A percentile compares a stretch with the other conserved stretches of the same genome.
phyloP scores from a whole-genome alignment of 441 rosid genomes.

The Pelargonium citronellum region DNA sequence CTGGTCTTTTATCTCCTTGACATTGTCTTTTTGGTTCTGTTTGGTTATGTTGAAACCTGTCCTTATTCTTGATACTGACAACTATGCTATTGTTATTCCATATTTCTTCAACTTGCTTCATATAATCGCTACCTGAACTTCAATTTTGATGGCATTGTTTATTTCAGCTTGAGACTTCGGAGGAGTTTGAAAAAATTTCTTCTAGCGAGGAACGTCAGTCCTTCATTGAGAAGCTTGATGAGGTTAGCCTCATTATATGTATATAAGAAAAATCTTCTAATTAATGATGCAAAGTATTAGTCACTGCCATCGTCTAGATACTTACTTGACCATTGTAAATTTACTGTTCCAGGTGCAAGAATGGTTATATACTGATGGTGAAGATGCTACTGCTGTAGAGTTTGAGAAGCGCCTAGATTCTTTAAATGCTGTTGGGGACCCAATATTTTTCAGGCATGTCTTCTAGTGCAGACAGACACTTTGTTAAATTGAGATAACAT shows the following conservation, averaged over 20 bases:
- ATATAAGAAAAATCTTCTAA: too few species aligned
- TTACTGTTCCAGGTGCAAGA: constrained; percentile 69
- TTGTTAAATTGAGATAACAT: too few species aligned
- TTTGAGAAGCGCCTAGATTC: constrained; percentile 63
- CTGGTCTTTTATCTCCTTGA: not conserved
- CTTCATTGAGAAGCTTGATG: constrained; percentile 80
- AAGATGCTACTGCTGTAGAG: constrained; percentile 75
- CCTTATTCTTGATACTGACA: too few species aligned
- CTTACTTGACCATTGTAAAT: constrained; percentile 9
- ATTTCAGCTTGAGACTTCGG: constrained; percentile 72
- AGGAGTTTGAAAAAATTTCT: constrained; percentile 63
- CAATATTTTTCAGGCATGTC: constrained; percentile 68
- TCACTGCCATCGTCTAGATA: not conserved
- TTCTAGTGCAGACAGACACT: not conserved
- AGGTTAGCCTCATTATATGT: constrained; percentile 37
- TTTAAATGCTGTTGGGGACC: constrained; percentile 68
- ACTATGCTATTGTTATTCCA: too few species aligned
- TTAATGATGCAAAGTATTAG: not conserved
- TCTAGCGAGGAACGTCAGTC: constrained; percentile 69
- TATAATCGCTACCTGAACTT: not conserved
- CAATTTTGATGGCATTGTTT: constrained; percentile 14
- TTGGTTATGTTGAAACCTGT: not conserved
- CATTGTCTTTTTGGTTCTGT: not conserved
- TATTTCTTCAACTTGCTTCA: too few species aligned
- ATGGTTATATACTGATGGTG: constrained; percentile 96